Evolutionary conservation across 2,329 filamentous ascomycete species (phyloP), one percentile per base, ranked within the genome.

Genomic region (Trichoderma koningiopsis): DNA sequence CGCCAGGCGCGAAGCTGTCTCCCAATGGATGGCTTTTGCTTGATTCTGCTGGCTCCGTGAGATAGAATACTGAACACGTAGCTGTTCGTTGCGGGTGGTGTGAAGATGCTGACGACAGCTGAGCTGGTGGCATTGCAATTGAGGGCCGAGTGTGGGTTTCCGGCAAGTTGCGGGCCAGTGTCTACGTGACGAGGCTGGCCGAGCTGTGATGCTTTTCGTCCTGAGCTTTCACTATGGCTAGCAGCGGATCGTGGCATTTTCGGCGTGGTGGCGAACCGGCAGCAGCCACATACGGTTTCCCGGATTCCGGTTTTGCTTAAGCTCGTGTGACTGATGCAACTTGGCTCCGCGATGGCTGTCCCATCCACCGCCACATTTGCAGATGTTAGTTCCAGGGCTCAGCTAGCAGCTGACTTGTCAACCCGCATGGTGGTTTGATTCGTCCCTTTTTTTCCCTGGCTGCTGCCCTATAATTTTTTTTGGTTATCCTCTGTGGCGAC

Each of bases 91-190:
- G 31, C 56, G 61, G 61, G 11, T 60, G 68, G 68, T 66, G 68
- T 65, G 68, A 69, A 65, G 55, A 47, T 35, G 68, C 68, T 66
- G 31, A 69, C 68, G 68, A 69, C 29, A 13, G 53, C 40, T 49
- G 55, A 62, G 37, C 43, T 8, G 55, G 68, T 29, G 68, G 61
- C 57, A 66, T 52, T 47, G 19, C 59, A 49, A 49, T 35, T 7
- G 33, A 11, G 13, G 33, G 33, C 11, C 35, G 33, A 56, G 29
- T 49, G 47, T 64, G 59, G 29, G 29, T 63, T 63, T 53, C 7
- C 47, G 55, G 35, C 47, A 40, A 40, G 29, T 35, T 66, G 53
- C 65, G 56, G 40, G 19, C 52, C 11, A 60, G 22, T 60, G 33
- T 35, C 6, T 33, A 10, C 8, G 65, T 47, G 65, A 60, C 33